Conservation (phyloP, 2,329 filamentous ascomycete species). For the Cladophialophora yegresii region DNA sequence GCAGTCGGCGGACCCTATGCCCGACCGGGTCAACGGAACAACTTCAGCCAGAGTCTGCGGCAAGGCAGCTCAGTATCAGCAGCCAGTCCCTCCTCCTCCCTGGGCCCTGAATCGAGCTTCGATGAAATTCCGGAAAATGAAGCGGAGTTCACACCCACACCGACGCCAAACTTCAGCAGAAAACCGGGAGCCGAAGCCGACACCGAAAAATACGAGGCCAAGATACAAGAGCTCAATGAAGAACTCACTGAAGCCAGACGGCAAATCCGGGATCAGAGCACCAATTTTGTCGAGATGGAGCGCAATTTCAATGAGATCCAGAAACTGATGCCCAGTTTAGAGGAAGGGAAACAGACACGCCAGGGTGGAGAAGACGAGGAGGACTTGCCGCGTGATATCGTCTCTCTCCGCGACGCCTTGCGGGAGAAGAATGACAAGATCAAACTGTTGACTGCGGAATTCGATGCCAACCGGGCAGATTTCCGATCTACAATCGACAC, state of each 20-base stretch:
- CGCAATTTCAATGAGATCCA: constrained; percentile 79
- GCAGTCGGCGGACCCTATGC: constrained; percentile 42
- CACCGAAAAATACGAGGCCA: constrained; percentile 36
- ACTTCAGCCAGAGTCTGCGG: constrained; percentile 42
- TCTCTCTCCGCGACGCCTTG: constrained; percentile 76
- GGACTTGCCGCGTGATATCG: constrained; percentile 60
- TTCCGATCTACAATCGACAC: constrained; percentile 97
- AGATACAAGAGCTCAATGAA: constrained; percentile 70
- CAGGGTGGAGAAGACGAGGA: constrained; percentile 47
- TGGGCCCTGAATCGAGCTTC: constrained; percentile 40
- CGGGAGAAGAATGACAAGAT: constrained; percentile 98
- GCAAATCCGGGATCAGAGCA: constrained; percentile 86
- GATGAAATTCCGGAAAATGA: constrained; percentile 57
- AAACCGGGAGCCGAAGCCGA: constrained; percentile 28
- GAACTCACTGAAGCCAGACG: constrained; percentile 72
- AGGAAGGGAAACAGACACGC: constrained; percentile 27
- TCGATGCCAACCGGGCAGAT: constrained; percentile 90
- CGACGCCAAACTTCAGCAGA: constrained; percentile 39
- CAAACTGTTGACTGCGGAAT: constrained; percentile 85
- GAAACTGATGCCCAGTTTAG: constrained; percentile 60
- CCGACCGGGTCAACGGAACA: constrained; percentile 60
- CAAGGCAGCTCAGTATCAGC: constrained; percentile 30
- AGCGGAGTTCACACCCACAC: constrained; percentile 44
- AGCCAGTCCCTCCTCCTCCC: constrained; percentile 32
- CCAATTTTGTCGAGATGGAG: constrained; percentile 86